Percentiles rank a stretch among this genome's conserved stretches.
These are phyloP conservation scores for Pugionium cornutum DNA, from an alignment of 345 rosid species.

Conservation along the genomic window DNA sequence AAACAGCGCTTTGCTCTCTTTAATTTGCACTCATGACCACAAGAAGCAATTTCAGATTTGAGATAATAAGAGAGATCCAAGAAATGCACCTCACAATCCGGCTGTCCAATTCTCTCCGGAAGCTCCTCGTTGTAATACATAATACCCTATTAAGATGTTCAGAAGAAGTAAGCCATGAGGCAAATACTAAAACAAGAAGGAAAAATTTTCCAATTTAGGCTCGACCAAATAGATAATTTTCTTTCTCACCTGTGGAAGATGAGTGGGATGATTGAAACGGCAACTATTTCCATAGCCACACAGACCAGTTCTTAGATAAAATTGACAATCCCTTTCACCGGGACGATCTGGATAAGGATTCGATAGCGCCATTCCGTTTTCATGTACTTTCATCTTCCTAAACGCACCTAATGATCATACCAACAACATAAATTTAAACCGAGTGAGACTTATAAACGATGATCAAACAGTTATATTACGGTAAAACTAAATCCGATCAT, in stretches of 20 bases:
- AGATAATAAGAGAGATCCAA: constrained; percentile 15
- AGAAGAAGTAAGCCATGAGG: constrained; percentile 12
- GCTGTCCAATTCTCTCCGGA: constrained; percentile 69
- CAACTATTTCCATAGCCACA: constrained; percentile 76
- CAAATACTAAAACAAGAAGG: not conserved
- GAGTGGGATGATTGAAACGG: constrained; percentile 68
- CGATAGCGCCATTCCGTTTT: constrained; percentile 38
- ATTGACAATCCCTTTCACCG: constrained; percentile 69
- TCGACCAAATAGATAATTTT: not conserved
- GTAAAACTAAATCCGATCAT: constrained; percentile 3
- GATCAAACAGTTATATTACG: not conserved
- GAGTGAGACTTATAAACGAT: too few species aligned
- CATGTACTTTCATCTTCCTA: constrained; percentile 56
- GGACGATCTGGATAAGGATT: constrained; percentile 73
- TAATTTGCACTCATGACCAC: not conserved
- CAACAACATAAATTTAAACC: not conserved
- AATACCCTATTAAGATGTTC: constrained; percentile 41
- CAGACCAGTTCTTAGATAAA: constrained; percentile 61
- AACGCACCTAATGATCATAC: constrained; percentile 47
- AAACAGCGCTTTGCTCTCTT: not conserved
- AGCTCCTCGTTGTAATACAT: constrained; percentile 56
- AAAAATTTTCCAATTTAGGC: not conserved
- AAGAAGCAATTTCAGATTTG: not conserved
- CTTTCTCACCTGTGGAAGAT: constrained; percentile 44
- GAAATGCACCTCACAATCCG: constrained; percentile 64